These are phyloP conservation scores for Fusarium concolor DNA, from an alignment of 2,329 filamentous ascomycete genomes.

Conservation along the genomic window DNA sequence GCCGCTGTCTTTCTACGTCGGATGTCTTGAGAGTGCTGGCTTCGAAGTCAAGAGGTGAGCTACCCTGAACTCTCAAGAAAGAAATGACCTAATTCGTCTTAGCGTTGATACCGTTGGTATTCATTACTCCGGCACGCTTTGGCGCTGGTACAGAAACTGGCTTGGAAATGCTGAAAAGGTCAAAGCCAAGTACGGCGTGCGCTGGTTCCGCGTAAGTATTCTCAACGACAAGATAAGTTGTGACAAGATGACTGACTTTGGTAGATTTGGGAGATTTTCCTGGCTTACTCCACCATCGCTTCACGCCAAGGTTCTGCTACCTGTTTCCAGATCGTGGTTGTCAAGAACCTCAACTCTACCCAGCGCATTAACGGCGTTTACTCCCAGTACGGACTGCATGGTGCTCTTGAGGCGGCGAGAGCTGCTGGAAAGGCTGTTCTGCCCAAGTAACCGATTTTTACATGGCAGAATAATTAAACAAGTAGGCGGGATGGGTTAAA, in stretches of 20 bases:
- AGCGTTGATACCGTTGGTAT: conserved; percentile 88
- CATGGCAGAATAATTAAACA: neutral
- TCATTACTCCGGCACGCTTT: conserved; percentile 93
- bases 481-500: neutral
- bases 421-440: conserved; percentile 44
- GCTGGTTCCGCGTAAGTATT: conserved; percentile 85
- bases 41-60: conserved; percentile 76
- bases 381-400: conserved; percentile 75
- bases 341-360: conserved; percentile 91
- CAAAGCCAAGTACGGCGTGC: conserved; percentile 87
- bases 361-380: conserved; percentile 82
- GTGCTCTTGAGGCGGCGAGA: conserved; percentile 60
- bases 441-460: conserved; percentile 11
- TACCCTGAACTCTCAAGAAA: accelerated
- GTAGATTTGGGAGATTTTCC: conserved; percentile 93
- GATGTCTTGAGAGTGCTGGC: conserved; percentile 75
- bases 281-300: conserved; percentile 85
- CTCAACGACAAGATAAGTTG: neutral
- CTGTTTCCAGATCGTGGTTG: conserved; percentile 86
- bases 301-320: conserved; percentile 86
- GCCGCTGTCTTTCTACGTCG: conserved; percentile 84
- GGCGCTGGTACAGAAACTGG: conserved; percentile 99
- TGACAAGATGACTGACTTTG: conserved; percentile 16
- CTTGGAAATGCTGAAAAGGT: conserved; percentile 91
- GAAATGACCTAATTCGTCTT: neutral